Conservation (phyloP, 768 basidiomycete species). For the Coprinopsis strossmayeri region DNA sequence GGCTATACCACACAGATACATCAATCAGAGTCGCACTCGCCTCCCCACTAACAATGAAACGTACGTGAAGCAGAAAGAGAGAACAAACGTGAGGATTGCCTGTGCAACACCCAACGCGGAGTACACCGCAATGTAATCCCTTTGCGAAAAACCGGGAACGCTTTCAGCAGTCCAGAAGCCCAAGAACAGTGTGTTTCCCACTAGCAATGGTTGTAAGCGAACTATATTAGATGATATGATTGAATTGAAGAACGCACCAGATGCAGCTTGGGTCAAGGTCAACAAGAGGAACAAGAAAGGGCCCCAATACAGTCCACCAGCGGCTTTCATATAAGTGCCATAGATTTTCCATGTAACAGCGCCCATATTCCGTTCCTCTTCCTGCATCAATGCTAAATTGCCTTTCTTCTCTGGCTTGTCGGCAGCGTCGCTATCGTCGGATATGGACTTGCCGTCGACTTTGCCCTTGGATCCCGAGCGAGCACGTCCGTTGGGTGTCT, state of each 20-base stretch:
- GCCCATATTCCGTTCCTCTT: slow-evolving; percentile 54
- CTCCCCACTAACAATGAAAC: slow-evolving; percentile 11
- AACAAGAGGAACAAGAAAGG: slow-evolving; percentile 37
- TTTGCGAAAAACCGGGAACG: slow-evolving; percentile 50
- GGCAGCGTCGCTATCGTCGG: slow-evolving; percentile 1
- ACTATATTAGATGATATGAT: not conserved
- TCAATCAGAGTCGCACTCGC: not conserved
- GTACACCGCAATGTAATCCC: slow-evolving; percentile 63
- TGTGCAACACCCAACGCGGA: slow-evolving; percentile 41
- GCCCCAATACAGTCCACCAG: slow-evolving; percentile 42
- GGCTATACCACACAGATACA: slow-evolving; percentile 16
- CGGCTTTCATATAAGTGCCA: slow-evolving; percentile 37
- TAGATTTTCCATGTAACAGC: slow-evolving; percentile 47
- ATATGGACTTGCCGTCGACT: slow-evolving; percentile 7
- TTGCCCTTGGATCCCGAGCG: not conserved
- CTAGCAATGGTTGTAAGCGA: slow-evolving; percentile 20
- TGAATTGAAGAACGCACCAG: slow-evolving; percentile 28
- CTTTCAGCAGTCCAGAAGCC: slow-evolving; percentile 63
- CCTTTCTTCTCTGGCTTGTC: slow-evolving; percentile 15
- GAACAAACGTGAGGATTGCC: slow-evolving; percentile 44
- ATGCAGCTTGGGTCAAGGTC: slow-evolving; percentile 36
- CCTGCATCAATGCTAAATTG: slow-evolving; percentile 35
- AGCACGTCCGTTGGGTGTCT: not conserved
- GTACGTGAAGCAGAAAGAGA: slow-evolving; percentile 46
- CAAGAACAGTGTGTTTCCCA: slow-evolving; percentile 61